These are phyloP conservation scores for Thalassiosira exigua DNA, from an alignment of 352 stramenopile genomes.

Conservation along the genomic window DNA sequence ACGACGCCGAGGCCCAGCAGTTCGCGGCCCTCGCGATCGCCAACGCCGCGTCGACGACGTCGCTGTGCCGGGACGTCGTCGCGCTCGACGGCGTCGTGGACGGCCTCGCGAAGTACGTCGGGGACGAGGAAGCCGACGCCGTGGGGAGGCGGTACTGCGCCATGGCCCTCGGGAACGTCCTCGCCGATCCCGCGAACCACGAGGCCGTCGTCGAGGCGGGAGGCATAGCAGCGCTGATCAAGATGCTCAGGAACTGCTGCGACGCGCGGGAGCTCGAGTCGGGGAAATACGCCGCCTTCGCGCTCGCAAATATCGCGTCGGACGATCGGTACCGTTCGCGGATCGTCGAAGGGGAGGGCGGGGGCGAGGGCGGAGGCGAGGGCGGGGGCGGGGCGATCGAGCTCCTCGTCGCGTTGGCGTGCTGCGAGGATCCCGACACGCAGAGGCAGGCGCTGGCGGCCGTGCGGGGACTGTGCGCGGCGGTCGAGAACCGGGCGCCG, in stretches of 20 bases:
- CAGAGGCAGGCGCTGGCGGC: conserved; percentile 92
- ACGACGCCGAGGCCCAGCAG: conserved; percentile 92
- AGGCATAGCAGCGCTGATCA: conserved; percentile 90
- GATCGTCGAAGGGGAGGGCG: too few relatives aligned
- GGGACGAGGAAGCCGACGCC: conserved; percentile 88
- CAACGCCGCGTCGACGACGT: conserved; percentile 90
- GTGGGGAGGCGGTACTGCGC: conserved; percentile 94
- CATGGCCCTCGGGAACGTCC: conserved; percentile 95
- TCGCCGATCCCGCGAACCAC: conserved; percentile 93
- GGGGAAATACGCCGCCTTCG: conserved; percentile 92
- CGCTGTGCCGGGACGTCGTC: conserved; percentile 91
- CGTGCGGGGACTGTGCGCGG: conserved; percentile 93
- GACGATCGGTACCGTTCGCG: conserved; percentile 91
- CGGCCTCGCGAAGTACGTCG: conserved; percentile 90
- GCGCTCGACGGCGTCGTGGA: conserved; percentile 89
- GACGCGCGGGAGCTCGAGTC: conserved; percentile 84
- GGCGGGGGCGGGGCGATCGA: conserved; percentile 92
- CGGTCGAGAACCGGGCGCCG: conserved; percentile 87
- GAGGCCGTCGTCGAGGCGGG: conserved; percentile 93
- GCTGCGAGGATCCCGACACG: conserved; percentile 91
- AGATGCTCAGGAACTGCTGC: conserved; percentile 87
- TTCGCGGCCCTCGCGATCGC: conserved; percentile 94
- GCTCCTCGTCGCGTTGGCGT: conserved; percentile 93
- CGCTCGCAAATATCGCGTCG: conserved; percentile 91
- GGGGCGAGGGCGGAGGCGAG: too few relatives aligned